Evolutionary conservation across 768 basidiomycete genomes (phyloP), one percentile per base, ranked within the genome.

Genomic region (Lentinus brumalis): DNA sequence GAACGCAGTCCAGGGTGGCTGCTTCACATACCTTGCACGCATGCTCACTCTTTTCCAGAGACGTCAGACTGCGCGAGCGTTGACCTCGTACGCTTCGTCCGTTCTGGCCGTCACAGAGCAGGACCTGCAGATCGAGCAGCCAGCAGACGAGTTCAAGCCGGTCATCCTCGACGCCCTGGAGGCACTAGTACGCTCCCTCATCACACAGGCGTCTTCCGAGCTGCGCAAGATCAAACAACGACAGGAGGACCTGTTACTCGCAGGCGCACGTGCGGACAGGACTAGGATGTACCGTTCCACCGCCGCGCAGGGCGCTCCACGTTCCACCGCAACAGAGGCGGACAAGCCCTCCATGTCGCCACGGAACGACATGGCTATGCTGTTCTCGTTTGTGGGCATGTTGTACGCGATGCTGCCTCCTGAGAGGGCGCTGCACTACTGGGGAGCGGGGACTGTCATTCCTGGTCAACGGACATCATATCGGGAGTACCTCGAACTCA

Each of bases 191-290:
- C 82, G 88, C 46, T 86, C 86, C 7, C 73, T 91, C 31, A 86
- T 92, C 69, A 86, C 83, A 0, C 87, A 90, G 61, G 89, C 91
- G 3, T 90, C 89, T 7, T 91, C 91, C 0, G 90, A 91, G 71
- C 79, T 92, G 39, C 83, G 89, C 39, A 92, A 92, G 72, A 89
- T 97, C 71, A 92, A 94, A 69, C 91, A 94, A 63, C 78, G 89
- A 32, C 95, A 97, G 71, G 94, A 96, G 72, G 94, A 97, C 70
- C 73, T 88, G 29, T 79, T 88, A 4, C 78, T 92, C 46, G 87
- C 89, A 0, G 86, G 78, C 62, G 83, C 83, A 26, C 82, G 89
- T 11, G 81, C 84, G 4, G 87, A 88, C 69, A 81, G 89, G 30
- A 79, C 83, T 15, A 79, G 87, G 53, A 75, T 73, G 63, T 77